A percentile compares a stretch with the other conserved stretches of the same genome.
These are phyloP conservation scores for Sclerotinia nivalis DNA, from an alignment of 2,329 filamentous ascomycete genomes.

Conservation along the genomic window DNA sequence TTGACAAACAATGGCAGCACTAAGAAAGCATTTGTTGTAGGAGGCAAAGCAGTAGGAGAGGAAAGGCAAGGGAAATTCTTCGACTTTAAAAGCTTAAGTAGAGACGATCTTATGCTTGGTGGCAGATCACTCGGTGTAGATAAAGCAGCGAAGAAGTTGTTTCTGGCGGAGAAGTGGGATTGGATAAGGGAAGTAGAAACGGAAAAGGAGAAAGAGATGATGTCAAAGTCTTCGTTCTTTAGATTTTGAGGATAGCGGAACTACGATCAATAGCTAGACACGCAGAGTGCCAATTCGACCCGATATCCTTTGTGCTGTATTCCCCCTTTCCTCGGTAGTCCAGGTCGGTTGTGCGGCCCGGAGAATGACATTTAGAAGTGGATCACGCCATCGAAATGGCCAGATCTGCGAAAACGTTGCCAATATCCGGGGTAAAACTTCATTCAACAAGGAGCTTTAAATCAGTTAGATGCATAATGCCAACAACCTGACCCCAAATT, in stretches of 20 bases:
- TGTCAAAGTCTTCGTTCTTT: constrained; percentile 22
- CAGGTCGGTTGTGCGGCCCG: not conserved
- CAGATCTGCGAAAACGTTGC: not conserved
- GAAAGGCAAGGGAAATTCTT: constrained; percentile 30
- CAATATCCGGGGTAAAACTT: constrained; percentile 8
- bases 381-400: not conserved
- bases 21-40: constrained; percentile 33
- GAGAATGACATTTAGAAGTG: not conserved
- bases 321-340: not conserved
- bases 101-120: constrained; percentile 54
- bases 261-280: not conserved
- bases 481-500: not conserved
- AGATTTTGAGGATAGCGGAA: constrained; percentile 16
- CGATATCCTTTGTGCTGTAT: not conserved
- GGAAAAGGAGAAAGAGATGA: constrained; percentile 27
- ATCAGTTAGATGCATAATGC: not conserved
- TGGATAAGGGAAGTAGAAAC: constrained; percentile 47
- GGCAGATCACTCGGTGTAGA: constrained; percentile 53
- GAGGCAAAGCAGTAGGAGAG: constrained; percentile 29
- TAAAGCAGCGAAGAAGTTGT: constrained; percentile 53
- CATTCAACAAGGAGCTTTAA: not conserved
- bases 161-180: constrained; percentile 59
- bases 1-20: not conserved
- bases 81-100: constrained; percentile 48
- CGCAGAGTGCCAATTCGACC: not conserved